These are phyloP conservation scores for Kurtzmaniella quercitrusa DNA, from an alignment of 1,139 yeast species.

Conservation along the genomic window DNA sequence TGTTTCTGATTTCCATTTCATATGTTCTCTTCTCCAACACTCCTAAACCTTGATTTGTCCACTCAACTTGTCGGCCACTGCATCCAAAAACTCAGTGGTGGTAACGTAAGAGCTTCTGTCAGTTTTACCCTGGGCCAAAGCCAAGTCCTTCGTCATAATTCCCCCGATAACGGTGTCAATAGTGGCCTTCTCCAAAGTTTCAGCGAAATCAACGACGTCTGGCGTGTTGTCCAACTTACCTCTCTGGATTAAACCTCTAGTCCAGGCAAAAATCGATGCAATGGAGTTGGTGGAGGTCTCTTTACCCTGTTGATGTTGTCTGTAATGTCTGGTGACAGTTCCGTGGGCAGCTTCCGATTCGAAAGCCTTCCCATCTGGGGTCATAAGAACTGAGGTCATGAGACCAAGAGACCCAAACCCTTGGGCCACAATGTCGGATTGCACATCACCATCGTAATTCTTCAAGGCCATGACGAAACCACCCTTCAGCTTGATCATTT, in stretches of 20 bases:
- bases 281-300: conserved; percentile 83
- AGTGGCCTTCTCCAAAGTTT: conserved; percentile 63
- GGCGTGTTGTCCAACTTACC: conserved; percentile 72
- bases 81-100: conserved; percentile 71
- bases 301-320: conserved; percentile 80
- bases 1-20: neutral
- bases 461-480: conserved; percentile 81
- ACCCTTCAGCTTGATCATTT: conserved; percentile 81
- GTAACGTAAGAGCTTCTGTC: conserved; percentile 66
- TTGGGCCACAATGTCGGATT: conserved; percentile 81
- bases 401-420: conserved; percentile 82
- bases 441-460: conserved; percentile 85
- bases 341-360: conserved; percentile 88
- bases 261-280: conserved; percentile 83
- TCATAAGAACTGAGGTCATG: conserved; percentile 78
- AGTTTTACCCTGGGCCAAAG: conserved; percentile 66
- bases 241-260: conserved; percentile 80
- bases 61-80: conserved; percentile 54
- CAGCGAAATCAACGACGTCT: conserved; percentile 65
- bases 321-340: conserved; percentile 81
- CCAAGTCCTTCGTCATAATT: conserved; percentile 80
- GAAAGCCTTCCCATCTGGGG: conserved; percentile 83
- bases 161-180: conserved; percentile 70
- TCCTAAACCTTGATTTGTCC: conserved; percentile 10
- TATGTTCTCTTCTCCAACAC: neutral